Evolutionary conservation across 495 filamentous ascomycete species (phyloP), one percentile per base, ranked within the genome.

Genomic region (Daldinia concentrica): DNA sequence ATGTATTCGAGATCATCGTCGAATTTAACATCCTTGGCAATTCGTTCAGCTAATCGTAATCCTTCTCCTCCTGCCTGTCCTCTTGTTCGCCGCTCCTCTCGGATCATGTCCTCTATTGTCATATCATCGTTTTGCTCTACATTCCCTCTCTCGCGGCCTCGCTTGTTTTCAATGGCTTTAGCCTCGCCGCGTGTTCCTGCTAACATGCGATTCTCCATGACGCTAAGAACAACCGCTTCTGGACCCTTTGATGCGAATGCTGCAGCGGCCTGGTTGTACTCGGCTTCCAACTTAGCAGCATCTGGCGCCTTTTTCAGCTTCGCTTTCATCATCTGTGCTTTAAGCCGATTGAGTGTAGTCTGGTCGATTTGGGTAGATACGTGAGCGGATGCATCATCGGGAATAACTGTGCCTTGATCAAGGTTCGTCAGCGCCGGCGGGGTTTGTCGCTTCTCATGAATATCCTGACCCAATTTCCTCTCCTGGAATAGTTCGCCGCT

Each of bases 61-160:
- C 93, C 92, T 76, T 97, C 94, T 45, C 94, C 93, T 34, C 93
- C 94, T 8, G 85, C 81, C 74, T 93, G 90, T 32, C 90, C 91
- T 43, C 89, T 88, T 6, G 91, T 97, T 68, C 94, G 89, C 58
- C 92, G 88, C 79, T 99, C 95, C 76, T 97, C 93, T 43, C 91
- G 86, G 9, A 99, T 88, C 95, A 99, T 99, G 74, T 98, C 95
- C 24, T 94, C 92, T 60, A 99, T 90, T 34, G 83, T 90, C 95
- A 99, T 98, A 74, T 98, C 93, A 57, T 97, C 93, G 69, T 98
- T 99, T 62, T 93, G 93, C 71, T 92, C 86, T 9, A 98, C 89
- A 19, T 86, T 81, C 17, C 93, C 93, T 66, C 93, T 86, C 75
- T 97, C 93, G 26, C 88, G 83, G 15, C 93, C 94, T 51, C 94